Evolutionary conservation across 2,329 filamentous ascomycete genomes (phyloP).

Genomic region (Xylaria sp.): DNA sequence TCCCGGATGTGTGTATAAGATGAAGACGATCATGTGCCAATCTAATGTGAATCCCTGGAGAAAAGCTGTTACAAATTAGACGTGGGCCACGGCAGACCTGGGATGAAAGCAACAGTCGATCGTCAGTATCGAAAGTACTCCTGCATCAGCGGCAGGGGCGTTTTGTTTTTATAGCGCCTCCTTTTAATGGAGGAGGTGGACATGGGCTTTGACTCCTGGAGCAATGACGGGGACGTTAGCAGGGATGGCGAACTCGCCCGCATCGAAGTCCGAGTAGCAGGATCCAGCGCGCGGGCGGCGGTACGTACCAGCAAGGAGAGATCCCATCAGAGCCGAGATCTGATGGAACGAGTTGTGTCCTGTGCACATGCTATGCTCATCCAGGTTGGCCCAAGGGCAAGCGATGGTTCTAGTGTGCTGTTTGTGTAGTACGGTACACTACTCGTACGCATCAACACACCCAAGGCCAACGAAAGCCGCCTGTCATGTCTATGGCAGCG

Average conservation of each 20-base stretch:
- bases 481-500: constrained; percentile 13
- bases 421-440: constrained; percentile 26
- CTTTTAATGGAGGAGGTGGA: constrained; percentile 52
- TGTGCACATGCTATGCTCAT: constrained; percentile 25
- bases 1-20: constrained; percentile 56
- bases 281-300: constrained; percentile 35
- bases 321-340: constrained; percentile 44
- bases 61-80: constrained; percentile 66
- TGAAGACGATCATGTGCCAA: constrained; percentile 63
- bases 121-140: constrained; percentile 52
- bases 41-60: constrained; percentile 61
- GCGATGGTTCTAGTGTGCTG: constrained; percentile 48
- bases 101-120: constrained; percentile 54
- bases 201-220: constrained; percentile 53
- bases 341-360: constrained; percentile 36
- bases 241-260: constrained; percentile 43
- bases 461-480: constrained; percentile 18
- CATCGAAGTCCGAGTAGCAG: constrained; percentile 45
- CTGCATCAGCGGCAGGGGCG: constrained; percentile 52
- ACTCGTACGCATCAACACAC: constrained; percentile 34
- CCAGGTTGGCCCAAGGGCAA: constrained; percentile 55
- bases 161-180: constrained; percentile 53
- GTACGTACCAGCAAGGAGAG: constrained; percentile 39
- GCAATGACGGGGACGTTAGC: constrained; percentile 50
- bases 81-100: constrained; percentile 61